Conservation (phyloP, 129 eudicot genomes). For the Deinandra increscens region DNA sequence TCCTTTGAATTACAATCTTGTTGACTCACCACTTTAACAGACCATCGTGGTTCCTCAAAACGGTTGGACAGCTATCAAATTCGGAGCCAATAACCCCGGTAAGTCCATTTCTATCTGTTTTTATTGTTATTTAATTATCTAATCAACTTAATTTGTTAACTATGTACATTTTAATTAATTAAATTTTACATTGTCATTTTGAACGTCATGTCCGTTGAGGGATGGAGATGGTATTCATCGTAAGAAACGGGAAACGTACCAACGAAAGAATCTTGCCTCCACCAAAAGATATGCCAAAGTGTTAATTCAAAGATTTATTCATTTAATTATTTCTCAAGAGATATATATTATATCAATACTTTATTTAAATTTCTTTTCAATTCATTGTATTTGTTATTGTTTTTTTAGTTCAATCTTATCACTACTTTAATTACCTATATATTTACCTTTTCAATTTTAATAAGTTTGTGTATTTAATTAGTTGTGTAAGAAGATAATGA, state of each 20-base stretch:
- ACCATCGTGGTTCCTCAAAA: constrained; percentile 56
- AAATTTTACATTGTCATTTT: constrained; percentile 54
- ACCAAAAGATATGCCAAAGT: constrained; percentile 60
- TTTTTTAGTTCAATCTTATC: too few relatives aligned
- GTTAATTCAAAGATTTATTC: constrained; percentile 28
- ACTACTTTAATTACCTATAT: too few relatives aligned
- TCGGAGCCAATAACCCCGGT: constrained; percentile 63
- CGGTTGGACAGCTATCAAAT: constrained; percentile 71
- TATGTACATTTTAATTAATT: neutral
- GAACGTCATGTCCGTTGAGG: constrained; percentile 71
- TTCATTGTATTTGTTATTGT: neutral
- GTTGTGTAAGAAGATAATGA: too few relatives aligned
- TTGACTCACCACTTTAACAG: constrained; percentile 60
- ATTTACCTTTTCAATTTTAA: too few relatives aligned
- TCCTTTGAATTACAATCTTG: constrained; percentile 55
- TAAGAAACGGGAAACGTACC: constrained; percentile 29
- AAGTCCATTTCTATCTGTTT: neutral
- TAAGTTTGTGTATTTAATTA: too few relatives aligned
- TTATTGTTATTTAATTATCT: neutral
- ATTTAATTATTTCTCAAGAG: neutral
- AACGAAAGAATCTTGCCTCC: constrained; percentile 42
- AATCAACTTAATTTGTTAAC: neutral
- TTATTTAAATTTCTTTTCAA: neutral
- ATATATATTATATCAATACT: too few relatives aligned
- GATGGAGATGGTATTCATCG: constrained; percentile 59